Evolutionary conservation across 106 monocot genomes (phyloP).

Genomic region (Acorus calamus): DNA sequence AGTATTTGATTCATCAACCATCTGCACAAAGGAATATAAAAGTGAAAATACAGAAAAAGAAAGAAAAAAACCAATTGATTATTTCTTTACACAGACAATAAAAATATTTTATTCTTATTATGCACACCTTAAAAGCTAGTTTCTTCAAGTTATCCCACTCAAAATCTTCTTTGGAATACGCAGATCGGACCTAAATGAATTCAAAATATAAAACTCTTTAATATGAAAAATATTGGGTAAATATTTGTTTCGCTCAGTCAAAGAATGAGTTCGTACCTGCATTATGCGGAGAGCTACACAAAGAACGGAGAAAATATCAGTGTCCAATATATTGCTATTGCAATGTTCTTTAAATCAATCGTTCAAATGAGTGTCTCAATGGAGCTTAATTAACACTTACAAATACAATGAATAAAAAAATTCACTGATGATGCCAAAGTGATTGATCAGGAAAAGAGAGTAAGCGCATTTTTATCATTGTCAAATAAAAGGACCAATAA

Average conservation of each 20-base stretch:
- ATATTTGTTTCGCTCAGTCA: no score
- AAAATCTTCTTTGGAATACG: constrained; percentile 80
- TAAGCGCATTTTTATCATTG: no score
- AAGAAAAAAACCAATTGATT: neutral
- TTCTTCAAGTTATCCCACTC: constrained; percentile 91
- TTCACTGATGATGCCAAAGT: no score
- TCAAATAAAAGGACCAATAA: no score
- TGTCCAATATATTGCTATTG: neutral
- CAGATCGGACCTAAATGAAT: constrained; percentile 66
- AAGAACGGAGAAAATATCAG: neutral
- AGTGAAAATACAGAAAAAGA: neutral
- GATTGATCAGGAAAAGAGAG: no score
- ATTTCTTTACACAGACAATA: constrained; percentile 4
- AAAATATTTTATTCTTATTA: neutral
- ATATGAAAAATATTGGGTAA: neutral
- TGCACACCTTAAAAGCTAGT: constrained; percentile 59
- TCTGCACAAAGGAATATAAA: constrained; percentile 27
- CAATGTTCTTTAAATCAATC: no score
- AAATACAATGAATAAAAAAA: no score
- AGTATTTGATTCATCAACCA: constrained; percentile 88
- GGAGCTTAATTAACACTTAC: no score
- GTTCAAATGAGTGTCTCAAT: no score
- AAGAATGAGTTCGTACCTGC: constrained; percentile 40
- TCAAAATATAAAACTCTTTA: neutral
- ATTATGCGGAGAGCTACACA: constrained; percentile 73